A percentile compares a stretch with the other conserved stretches of the same genome.
These are phyloP conservation scores for Nakazawaea wyomingensis DNA, from an alignment of 805 yeast species.

Conservation along the genomic window DNA sequence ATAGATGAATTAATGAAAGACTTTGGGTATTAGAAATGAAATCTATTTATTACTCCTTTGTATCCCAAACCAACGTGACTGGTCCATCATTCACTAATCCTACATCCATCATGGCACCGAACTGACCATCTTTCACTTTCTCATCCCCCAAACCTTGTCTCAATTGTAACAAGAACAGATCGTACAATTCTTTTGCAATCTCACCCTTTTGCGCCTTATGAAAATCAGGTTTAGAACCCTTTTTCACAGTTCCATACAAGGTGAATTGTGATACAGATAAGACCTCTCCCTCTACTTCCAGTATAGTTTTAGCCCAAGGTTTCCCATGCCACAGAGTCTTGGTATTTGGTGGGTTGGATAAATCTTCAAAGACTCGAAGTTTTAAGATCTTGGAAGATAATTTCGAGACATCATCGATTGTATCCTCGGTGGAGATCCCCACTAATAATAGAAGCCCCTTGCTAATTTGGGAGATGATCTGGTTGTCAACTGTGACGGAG, in stretches of 20 bases:
- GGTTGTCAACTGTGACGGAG: slow-evolving; percentile 75
- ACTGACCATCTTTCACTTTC: slow-evolving; percentile 79
- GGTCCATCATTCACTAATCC: slow-evolving; percentile 89
- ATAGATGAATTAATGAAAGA: too few species aligned
- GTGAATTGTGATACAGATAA: slow-evolving; percentile 93
- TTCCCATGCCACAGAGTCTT: slow-evolving; percentile 51
- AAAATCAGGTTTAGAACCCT: slow-evolving; percentile 94
- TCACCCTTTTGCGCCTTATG: slow-evolving; percentile 86
- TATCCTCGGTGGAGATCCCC: slow-evolving; percentile 78
- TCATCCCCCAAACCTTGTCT: slow-evolving; percentile 45
- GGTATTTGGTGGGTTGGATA: slow-evolving; percentile 26
- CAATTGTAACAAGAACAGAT: slow-evolving; percentile 44
- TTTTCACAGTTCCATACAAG: slow-evolving; percentile 73
- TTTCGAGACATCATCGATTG: slow-evolving; percentile 64
- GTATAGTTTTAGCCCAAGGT: slow-evolving; percentile 72
- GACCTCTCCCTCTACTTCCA: slow-evolving; percentile 65
- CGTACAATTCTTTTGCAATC: slow-evolving; percentile 44
- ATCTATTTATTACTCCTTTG: slow-evolving; percentile 45
- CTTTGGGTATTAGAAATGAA: too few species aligned
- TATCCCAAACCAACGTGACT: slow-evolving; percentile 79
- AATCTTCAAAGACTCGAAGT: slow-evolving; percentile 69
- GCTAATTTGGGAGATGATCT: slow-evolving; percentile 67
- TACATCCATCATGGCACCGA: slow-evolving; percentile 98
- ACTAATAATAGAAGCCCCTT: slow-evolving; percentile 77
- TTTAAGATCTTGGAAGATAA: slow-evolving; percentile 61